Evolutionary conservation across 148 eudicot species (phyloP), one percentile per base, ranked within the genome.

Genomic region (Vaccinium macrocarpon): DNA sequence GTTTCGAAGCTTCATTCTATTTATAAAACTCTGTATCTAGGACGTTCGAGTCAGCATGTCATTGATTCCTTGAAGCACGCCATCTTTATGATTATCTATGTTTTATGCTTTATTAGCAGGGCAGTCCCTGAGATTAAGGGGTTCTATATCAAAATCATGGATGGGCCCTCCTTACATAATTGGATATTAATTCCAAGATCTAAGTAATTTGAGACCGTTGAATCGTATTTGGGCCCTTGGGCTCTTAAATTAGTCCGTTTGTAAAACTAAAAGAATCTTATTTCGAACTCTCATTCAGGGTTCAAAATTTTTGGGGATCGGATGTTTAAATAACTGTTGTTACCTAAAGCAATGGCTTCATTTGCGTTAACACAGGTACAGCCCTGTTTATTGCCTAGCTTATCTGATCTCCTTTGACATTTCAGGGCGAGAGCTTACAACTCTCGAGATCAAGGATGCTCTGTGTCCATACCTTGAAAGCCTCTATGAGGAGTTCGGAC

Each of bases 401-500:
- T 32, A 29, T 55, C 66, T 12, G 9, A 27, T 74, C 53, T 89
- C 82, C 21, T 61, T 87, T 73, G 29, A 51, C 14, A 25, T 79
- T 85, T 68, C 88, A 95, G 98, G 98, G 38, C 88, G 95, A 82
- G 98, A 93, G 92, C 95, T 93, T 53, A 89, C 98, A n/a, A 93
- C 98, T 84, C 92, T 93, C 81, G 98, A 95, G 89, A 95, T 95
- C 48, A 88, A 97, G 83, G 98, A 92, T 79, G 92, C 94, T 79
- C 91, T 93, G 25, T 86, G 86, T 81, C 97, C 94, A 14, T 91
- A 91, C 87, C 95, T 93, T 56, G 93, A 93, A 62, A 85, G 89
- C 52, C 91, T 93, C 77, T 88, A 66, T 66, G 92, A 88, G 83
- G 96, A 93, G 78, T 89, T 91, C 85, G 92, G 79, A 82, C 79